Evolutionary conservation across 2,329 filamentous ascomycete species (phyloP).

Genomic region (Periconia macrospinosa): DNA sequence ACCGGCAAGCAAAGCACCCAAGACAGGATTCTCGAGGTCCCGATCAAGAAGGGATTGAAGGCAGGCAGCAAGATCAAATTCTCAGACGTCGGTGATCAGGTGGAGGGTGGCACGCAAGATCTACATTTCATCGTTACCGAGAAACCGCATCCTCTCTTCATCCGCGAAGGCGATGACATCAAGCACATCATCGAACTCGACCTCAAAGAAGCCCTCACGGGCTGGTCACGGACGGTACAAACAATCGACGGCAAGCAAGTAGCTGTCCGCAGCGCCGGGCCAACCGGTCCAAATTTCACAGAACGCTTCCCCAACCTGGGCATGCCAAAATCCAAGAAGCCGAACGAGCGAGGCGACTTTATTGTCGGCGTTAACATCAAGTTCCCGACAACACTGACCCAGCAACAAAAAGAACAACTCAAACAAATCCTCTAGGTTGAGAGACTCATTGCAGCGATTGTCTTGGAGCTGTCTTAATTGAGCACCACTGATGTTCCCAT

Average conservation of each 20-base stretch:
- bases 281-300: constrained; percentile 80
- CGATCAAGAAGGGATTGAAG: constrained; percentile 93
- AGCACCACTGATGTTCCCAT: not conserved
- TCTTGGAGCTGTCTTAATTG: no score
- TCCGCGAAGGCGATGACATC: constrained; percentile 86
- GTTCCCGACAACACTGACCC: constrained; percentile 78
- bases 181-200: constrained; percentile 76
- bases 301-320: constrained; percentile 84
- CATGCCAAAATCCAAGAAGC: constrained; percentile 94
- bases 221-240: constrained; percentile 87
- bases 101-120: constrained; percentile 94
- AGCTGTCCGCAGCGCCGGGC: constrained; percentile 75
- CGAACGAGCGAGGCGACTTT: constrained; percentile 80
- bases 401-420: constrained; percentile 76
- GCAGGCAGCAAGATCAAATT: constrained; percentile 99
- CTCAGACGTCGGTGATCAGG: constrained; percentile 94
- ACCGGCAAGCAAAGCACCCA: constrained; percentile 82
- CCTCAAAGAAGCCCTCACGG: constrained; percentile 91
- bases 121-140: constrained; percentile 93
- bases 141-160: constrained; percentile 86
- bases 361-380: constrained; percentile 89
- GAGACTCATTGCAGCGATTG: not conserved
- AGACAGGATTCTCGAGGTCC: constrained; percentile 89
- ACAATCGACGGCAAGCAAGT: constrained; percentile 93
- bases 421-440: constrained; percentile 68